Evolutionary conservation across 352 stramenopile genomes (phyloP).

Genomic region (Pythium folliculosum): DNA sequence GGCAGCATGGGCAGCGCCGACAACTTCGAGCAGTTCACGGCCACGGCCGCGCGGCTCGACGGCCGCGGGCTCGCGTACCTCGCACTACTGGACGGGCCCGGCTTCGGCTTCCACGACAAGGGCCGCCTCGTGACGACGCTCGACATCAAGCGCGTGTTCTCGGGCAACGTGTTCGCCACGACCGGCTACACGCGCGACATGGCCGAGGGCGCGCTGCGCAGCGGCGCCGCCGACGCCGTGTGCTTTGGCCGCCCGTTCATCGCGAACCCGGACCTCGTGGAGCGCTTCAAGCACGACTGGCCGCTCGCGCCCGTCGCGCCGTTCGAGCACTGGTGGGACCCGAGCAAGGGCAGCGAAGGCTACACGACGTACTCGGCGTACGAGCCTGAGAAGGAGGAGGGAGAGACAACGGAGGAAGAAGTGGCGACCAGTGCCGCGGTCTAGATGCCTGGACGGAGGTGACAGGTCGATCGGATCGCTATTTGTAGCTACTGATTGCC

Average conservation of each 20-base stretch:
- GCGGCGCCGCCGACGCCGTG: constrained; percentile 1
- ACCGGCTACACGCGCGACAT: constrained; percentile 30
- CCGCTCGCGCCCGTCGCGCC: not conserved
- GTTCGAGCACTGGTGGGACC: not conserved
- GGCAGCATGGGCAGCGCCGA: not conserved
- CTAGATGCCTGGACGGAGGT: too few species aligned
- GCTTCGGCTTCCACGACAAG: not conserved
- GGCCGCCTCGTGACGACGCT: not conserved
- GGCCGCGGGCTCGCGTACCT: not conserved
- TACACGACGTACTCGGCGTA: too few species aligned
- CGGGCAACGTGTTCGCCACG: constrained; percentile 30
- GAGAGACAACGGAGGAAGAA: too few species aligned
- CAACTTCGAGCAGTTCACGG: not conserved
- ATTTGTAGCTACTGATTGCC: too few species aligned
- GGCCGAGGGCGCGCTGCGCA: constrained; percentile 7
- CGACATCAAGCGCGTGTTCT: not conserved
- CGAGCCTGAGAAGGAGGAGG: not conserved
- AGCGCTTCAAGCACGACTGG: constrained; percentile 2
- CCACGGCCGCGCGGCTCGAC: not conserved
- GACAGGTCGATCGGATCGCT: too few species aligned
- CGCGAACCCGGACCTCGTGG: constrained; percentile 11
- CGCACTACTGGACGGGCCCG: not conserved
- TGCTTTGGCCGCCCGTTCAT: constrained; percentile 4
- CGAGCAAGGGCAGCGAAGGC: not conserved
- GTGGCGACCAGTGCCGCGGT: too few species aligned